These are phyloP conservation scores for Rhodotorula sp. DNA, from an alignment of 1,284 basidiomycete genomes.

Conservation along the genomic window DNA sequence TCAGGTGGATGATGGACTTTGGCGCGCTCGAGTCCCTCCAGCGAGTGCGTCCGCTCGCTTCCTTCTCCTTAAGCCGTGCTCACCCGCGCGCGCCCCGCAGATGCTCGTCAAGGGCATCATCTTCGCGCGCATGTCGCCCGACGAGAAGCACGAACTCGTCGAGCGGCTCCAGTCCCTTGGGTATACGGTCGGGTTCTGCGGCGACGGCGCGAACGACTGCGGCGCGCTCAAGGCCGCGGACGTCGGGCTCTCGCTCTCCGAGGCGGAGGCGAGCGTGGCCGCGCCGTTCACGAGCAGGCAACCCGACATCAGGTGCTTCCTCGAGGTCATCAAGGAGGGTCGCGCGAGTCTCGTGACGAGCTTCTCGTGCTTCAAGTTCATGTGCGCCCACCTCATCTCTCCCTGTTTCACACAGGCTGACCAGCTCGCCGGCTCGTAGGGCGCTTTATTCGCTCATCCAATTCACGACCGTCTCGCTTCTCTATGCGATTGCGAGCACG, in stretches of 20 bases:
- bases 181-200: constrained; percentile 97
- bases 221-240: constrained; percentile 98
- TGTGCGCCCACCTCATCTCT: constrained; percentile 61
- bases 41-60: constrained; percentile 61
- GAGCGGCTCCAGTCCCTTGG: constrained; percentile 90
- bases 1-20: constrained; percentile 97
- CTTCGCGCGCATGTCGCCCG: constrained; percentile 98
- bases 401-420: background rate
- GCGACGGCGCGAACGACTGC: constrained; percentile 98
- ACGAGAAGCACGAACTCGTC: constrained; percentile 98
- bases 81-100: constrained; percentile 53
- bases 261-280: constrained; percentile 98
- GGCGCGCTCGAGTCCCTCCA: constrained; percentile 91
- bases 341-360: constrained; percentile 93
- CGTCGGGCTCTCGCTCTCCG: constrained; percentile 93
- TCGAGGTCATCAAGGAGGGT: constrained; percentile 91
- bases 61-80: too few species aligned
- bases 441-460: constrained; percentile 88
- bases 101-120: constrained; percentile 99
- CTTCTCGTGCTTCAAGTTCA: constrained; percentile 99
- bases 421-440: constrained; percentile 55
- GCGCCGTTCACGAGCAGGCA: constrained; percentile 94
- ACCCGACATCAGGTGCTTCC: constrained; percentile 93
- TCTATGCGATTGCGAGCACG: constrained; percentile 96
- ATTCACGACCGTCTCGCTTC: constrained; percentile 75